Evolutionary conservation across 148 eudicot genomes (phyloP).

Genomic region (Rhododendron ovatum): DNA sequence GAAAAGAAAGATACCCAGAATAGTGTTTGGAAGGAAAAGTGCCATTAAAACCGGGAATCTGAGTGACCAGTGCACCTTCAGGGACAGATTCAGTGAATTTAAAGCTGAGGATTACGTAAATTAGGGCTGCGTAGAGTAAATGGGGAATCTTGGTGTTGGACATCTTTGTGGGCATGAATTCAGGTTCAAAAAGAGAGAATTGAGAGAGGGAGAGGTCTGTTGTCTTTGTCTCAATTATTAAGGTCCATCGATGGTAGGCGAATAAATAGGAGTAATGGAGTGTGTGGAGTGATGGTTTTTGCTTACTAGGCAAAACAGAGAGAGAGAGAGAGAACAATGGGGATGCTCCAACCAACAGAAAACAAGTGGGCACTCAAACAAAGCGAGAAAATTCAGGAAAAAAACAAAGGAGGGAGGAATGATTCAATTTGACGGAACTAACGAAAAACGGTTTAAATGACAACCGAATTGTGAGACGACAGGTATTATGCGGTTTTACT

Average conservation of each 20-base stretch:
- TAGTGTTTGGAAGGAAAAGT: conserved; percentile 80
- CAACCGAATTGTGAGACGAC: background rate
- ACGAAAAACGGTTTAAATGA: background rate
- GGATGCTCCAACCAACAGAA: background rate
- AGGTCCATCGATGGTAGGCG: background rate
- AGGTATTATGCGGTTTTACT: background rate
- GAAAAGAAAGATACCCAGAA: conserved; percentile 55
- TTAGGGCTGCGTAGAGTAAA: background rate
- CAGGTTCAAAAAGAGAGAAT: background rate
- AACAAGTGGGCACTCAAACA: background rate
- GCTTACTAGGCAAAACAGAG: background rate
- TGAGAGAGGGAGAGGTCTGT: conserved; percentile 9
- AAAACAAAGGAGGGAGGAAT: background rate
- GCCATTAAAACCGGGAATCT: conserved; percentile 82
- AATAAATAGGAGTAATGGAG: background rate
- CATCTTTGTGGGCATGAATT: background rate
- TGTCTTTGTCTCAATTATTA: background rate
- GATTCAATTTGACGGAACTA: background rate
- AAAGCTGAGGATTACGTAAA: background rate
- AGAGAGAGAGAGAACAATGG: background rate
- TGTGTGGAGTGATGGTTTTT: background rate
- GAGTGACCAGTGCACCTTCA: conserved; percentile 53
- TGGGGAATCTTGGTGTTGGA: background rate
- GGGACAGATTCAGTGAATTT: conserved; percentile 53
- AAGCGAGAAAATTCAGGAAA: background rate